Evolutionary conservation across 192 early-diverging fungal species (phyloP), one percentile per base, ranked within the genome.

Genomic region (Backusella tuberculispora): DNA sequence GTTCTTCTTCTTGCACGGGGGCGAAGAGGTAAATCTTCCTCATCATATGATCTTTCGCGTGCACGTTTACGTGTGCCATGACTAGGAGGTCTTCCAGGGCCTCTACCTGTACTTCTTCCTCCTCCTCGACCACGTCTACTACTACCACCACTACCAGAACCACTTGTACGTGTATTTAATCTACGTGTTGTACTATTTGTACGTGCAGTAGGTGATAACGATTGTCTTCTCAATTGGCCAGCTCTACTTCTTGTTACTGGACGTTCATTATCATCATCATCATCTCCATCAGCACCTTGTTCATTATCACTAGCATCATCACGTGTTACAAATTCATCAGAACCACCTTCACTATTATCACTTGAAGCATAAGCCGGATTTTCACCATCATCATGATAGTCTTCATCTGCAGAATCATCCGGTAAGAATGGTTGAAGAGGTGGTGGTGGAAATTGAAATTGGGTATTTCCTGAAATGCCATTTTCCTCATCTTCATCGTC

Each of bases 331-430:
- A 74, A 66, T 6, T 78, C 82, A n/a, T 83, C 81, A 41, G 74
- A 78, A 9, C 85, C 85, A 46, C 83, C 85, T 15, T 82, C 80
- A 21, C 80, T 76, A 8, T 76, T 69, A 6, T 76, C 74, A 21
- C 66, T 67, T 7, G 75, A 76, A 12, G 78, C 81, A 46, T 78
- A 77, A 24, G 76, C 79, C 24, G 66, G 77, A 13, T 81, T 80
- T 6, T 63, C 64, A 42, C 24, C 74, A 48, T 78, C 75, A 45
- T 80, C 78, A 46, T 67, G 66, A 38, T 83, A 82, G 38, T 84
- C 81, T 72, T 80, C 77, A 48, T 85, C 83, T 21, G 80, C 76
- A 21, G 74, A 78, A 47, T 80, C 78, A 70, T 80, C 82, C 37
- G 74, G 75, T 15, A 76, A 66, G n/a, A 76, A 73, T 3, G 76